phyloP scores from a whole-genome alignment of 148 eudicot species.

The Silene latifolia region DNA sequence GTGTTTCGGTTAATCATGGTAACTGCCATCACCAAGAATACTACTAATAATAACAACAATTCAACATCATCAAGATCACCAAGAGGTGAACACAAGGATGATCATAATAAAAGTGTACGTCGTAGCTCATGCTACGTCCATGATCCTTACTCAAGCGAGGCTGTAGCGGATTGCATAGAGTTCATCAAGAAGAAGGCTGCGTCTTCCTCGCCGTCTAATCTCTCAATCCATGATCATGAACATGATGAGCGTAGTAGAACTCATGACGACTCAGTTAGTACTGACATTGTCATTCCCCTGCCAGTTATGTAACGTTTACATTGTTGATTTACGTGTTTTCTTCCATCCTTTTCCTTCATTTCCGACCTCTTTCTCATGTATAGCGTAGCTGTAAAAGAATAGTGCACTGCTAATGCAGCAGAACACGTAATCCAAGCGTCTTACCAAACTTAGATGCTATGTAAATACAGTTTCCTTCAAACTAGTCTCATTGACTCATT shows the following conservation, averaged over 20 bases:
- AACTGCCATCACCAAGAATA: slow-evolving; percentile 50
- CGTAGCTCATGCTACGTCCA: slow-evolving; percentile 24
- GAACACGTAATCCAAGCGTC: too few relatives aligned
- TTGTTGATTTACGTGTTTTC: neutral
- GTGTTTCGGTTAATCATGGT: slow-evolving; percentile 65
- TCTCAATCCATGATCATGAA: slow-evolving; percentile 1
- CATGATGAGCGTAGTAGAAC: neutral
- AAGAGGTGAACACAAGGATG: slow-evolving; percentile 1
- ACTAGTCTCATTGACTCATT: too few relatives aligned
- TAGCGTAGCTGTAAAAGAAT: neutral
- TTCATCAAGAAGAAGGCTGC: slow-evolving; percentile 49
- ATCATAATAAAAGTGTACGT: slow-evolving; percentile 21
- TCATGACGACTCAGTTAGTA: slow-evolving; percentile 17
- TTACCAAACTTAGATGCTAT: too few relatives aligned
- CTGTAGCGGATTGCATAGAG: slow-evolving; percentile 73
- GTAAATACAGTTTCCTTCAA: too few relatives aligned
- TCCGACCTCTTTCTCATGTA: neutral
- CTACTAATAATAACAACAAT: slow-evolving; percentile 1
- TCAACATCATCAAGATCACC: neutral
- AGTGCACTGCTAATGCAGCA: too few relatives aligned
- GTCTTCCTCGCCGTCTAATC: slow-evolving; percentile 23
- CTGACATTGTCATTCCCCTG: slow-evolving; percentile 21
- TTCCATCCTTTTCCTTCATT: neutral
- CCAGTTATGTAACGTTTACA: slow-evolving; percentile 18
- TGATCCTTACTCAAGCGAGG: slow-evolving; percentile 57